These are phyloP conservation scores for Porogramme epimiltina DNA, from an alignment of 1,284 basidiomycete species.

Conservation along the genomic window DNA sequence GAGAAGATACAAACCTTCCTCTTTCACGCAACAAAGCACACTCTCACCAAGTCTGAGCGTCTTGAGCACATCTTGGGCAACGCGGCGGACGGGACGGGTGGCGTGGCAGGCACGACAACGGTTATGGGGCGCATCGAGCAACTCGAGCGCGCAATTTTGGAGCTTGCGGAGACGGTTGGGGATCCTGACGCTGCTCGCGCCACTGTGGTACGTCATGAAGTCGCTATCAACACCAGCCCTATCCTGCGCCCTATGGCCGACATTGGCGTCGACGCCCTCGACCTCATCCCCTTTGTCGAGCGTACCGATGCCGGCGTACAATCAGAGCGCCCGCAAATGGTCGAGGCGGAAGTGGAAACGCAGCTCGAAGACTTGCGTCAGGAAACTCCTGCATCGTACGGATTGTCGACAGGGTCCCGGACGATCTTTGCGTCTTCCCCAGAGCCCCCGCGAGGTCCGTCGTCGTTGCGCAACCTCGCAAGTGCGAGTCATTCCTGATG, in stretches of 20 bases:
- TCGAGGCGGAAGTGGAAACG: constrained; percentile 3
- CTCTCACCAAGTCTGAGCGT: constrained; percentile 2
- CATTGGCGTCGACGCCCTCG: constrained; percentile 3
- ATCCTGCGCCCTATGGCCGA: constrained; percentile 4
- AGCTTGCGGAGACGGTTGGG: constrained; percentile 14
- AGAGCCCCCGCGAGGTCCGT: neutral
- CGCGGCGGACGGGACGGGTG: neutral
- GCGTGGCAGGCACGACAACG: neutral
- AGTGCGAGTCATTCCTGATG: neutral
- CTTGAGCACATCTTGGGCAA: constrained; percentile 8
- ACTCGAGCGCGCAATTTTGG: constrained; percentile 14
- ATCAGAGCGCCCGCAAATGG: neutral
- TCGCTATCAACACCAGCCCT: constrained; percentile 14
- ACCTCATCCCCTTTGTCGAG: neutral
- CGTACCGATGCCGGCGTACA: constrained; percentile 6
- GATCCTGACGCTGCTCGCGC: constrained; percentile 20
- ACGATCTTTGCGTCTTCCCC: neutral
- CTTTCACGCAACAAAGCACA: constrained; percentile 1
- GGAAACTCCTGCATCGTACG: neutral
- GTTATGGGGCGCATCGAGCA: constrained; percentile 10
- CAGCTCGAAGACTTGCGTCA: neutral
- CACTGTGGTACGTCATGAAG: constrained; percentile 13
- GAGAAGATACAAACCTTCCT: constrained; percentile 3
- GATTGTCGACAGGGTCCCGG: neutral
- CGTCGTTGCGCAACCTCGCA: neutral